Evolutionary conservation across 805 yeast species (phyloP).

Genomic region (Candida patagonica): DNA sequence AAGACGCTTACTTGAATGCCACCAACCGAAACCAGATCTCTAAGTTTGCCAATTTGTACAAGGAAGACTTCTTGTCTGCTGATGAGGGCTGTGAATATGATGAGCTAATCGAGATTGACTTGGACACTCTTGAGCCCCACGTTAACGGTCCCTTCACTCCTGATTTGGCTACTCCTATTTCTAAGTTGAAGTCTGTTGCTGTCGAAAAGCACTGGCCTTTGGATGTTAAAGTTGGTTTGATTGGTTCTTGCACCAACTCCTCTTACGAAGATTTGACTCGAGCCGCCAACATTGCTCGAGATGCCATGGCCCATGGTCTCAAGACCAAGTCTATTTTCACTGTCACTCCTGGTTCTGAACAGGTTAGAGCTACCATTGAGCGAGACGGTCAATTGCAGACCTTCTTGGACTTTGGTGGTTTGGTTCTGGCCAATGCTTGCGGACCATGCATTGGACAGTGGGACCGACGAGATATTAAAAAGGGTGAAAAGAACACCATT

Average conservation of each 20-base stretch:
- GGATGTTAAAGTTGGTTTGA: constrained; percentile 85
- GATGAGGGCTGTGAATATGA: constrained; percentile 92
- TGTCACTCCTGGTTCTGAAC: constrained; percentile 97
- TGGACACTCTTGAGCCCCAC: constrained; percentile 84
- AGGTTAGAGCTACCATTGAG: constrained; percentile 94
- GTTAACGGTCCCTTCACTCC: constrained; percentile 98
- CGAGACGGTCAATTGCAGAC: constrained; percentile 88
- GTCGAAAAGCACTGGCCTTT: constrained; percentile 84
- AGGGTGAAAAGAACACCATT: constrained; percentile 92
- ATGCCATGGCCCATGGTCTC: constrained; percentile 85
- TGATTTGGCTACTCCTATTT: constrained; percentile 91
- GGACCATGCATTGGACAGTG: constrained; percentile 99
- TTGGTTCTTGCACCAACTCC: constrained; percentile 98
- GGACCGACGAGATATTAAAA: constrained; percentile 88
- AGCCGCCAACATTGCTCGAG: constrained; percentile 84
- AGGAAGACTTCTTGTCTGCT: constrained; percentile 54
- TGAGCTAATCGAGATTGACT: constrained; percentile 82
- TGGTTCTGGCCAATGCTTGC: constrained; percentile 94
- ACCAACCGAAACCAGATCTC: constrained; percentile 82
- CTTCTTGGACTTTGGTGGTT: constrained; percentile 84
- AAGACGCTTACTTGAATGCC: constrained; percentile 74
- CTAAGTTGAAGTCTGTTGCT: constrained; percentile 76
- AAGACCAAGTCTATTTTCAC: constrained; percentile 87
- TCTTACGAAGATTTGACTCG: constrained; percentile 98
- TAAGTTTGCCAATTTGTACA: constrained; percentile 62